These are phyloP conservation scores for Pyrenula aspistea DNA, from an alignment of 495 filamentous ascomycete species.

Conservation along the genomic window DNA sequence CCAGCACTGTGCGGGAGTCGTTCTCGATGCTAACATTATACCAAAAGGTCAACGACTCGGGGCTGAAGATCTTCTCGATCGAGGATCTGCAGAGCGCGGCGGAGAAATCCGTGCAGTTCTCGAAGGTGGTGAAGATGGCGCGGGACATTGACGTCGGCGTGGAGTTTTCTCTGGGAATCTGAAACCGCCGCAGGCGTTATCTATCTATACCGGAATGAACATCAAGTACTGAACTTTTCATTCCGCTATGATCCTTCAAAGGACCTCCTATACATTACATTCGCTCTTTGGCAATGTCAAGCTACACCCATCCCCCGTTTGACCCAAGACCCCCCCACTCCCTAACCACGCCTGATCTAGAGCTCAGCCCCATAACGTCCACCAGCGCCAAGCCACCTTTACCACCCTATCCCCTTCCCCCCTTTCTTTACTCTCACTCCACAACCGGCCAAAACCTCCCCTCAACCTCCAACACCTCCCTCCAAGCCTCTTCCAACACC, in stretches of 20 bases:
- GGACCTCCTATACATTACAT: no score
- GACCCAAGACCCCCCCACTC: no score
- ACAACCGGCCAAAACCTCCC: not conserved
- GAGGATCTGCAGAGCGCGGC: slow-evolving; percentile 95
- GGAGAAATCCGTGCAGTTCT: slow-evolving; percentile 97
- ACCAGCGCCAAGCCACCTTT: no score
- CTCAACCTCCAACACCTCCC: not conserved
- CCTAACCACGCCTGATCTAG: no score
- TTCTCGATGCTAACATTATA: not conserved
- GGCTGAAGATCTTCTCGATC: slow-evolving; percentile 98
- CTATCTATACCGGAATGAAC: not conserved
- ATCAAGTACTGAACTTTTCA: not conserved
- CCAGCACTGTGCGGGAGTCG: not conserved
- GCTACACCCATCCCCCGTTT: no score
- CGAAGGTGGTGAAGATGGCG: slow-evolving; percentile 98
- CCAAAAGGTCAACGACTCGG: slow-evolving; percentile 82
- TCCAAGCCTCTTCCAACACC: not conserved
- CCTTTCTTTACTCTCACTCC: not conserved
- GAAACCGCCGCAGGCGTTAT: slow-evolving; percentile 12
- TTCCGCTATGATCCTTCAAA: no score
- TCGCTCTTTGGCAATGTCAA: no score
- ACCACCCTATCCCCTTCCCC: no score
- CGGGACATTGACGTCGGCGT: slow-evolving; percentile 97
- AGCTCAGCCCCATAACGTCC: no score
- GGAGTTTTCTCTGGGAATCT: slow-evolving; percentile 94